These are phyloP conservation scores for Boletus bicolor DNA, from an alignment of 768 basidiomycete species.

Conservation along the genomic window DNA sequence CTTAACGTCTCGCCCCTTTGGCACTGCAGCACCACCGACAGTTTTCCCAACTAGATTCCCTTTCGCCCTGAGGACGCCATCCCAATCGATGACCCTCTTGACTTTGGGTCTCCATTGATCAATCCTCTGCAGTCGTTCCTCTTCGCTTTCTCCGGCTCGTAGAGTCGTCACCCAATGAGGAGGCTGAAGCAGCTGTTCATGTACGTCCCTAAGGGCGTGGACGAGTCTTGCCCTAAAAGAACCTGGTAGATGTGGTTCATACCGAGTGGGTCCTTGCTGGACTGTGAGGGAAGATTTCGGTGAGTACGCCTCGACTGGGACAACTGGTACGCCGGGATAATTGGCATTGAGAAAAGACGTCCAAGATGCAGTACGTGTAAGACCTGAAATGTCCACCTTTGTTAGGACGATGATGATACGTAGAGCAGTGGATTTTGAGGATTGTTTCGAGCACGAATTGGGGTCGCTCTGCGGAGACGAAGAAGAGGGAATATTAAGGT, in stretches of 20 bases:
- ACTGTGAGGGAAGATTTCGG: constrained; percentile 37
- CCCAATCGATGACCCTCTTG: constrained; percentile 72
- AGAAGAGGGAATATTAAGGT: constrained; percentile 40
- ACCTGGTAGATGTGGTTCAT: constrained; percentile 67
- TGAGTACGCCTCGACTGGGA: constrained; percentile 76
- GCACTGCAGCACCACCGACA: constrained; percentile 42
- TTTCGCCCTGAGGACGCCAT: constrained; percentile 46
- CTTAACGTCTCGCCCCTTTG: constrained; percentile 17
- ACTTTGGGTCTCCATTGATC: constrained; percentile 65
- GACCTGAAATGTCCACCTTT: constrained; percentile 84
- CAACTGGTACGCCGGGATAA: constrained; percentile 57
- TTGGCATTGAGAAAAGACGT: constrained; percentile 49
- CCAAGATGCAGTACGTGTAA: constrained; percentile 63
- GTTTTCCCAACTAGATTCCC: constrained; percentile 42
- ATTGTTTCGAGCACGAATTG: constrained; percentile 27
- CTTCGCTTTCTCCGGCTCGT: constrained; percentile 35
- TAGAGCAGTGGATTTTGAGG: constrained; percentile 28
- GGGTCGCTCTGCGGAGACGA: not conserved
- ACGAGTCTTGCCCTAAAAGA: constrained; percentile 64
- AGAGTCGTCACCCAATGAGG: constrained; percentile 52
- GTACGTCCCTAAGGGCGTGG: constrained; percentile 58
- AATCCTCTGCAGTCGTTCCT: constrained; percentile 46
- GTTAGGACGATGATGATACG: constrained; percentile 72
- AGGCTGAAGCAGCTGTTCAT: constrained; percentile 64
- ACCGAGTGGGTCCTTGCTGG: constrained; percentile 44